Evolutionary conservation across 305 asterid genomes (phyloP), one percentile per base, ranked within the genome.

Genomic region (Plantago coronopus): DNA sequence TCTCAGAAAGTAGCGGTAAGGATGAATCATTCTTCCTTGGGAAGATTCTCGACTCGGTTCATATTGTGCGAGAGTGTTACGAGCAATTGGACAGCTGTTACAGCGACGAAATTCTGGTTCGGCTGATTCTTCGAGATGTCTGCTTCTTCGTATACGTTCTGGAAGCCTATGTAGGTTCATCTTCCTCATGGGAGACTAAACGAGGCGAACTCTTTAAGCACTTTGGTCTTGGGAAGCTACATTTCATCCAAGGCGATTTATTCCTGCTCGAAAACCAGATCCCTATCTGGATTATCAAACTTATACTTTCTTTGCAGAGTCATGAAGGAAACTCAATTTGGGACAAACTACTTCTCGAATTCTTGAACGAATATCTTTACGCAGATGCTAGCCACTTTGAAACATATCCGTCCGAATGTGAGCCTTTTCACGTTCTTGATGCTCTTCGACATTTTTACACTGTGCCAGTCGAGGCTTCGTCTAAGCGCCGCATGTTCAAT

Each of bases 351-450:
- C 29, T 25, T 25, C 29, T 25, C 29, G 3, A 25, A 25, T 25
- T 25, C 29, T 2, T 25, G 29, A 25, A 25, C 29, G 29, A 25
- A 2, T 25, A 25, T 25, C 29, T 25, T 5, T 25, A 2, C 29
- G 29, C 29, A 25, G 29, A 25, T 25, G 29, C 2, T 9, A 50
- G 37, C 6, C 56, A 1, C 2, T 25, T 25, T 3, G 29, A 25
- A 25, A 5, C 5, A 5, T 25, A 25, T 25, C 29, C 29, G 5
- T 25, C 3, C 29, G 29, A 25, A 2, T 5, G 5, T 5, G 29
- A 25, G 56, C 56, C 56, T 4, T 50, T 50, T 50, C 22, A 50
- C 56, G 19, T n/a, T n/a, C n/a, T n/a, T n/a, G n/a, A n/a, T n/a
- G n/a, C n/a, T n/a, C n/a, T 50, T 50, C 56, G 29, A 25, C 29